Conservation (phyloP, 1,139 yeast genomes). For the Hemisphaericaspora xylofermentans region DNA sequence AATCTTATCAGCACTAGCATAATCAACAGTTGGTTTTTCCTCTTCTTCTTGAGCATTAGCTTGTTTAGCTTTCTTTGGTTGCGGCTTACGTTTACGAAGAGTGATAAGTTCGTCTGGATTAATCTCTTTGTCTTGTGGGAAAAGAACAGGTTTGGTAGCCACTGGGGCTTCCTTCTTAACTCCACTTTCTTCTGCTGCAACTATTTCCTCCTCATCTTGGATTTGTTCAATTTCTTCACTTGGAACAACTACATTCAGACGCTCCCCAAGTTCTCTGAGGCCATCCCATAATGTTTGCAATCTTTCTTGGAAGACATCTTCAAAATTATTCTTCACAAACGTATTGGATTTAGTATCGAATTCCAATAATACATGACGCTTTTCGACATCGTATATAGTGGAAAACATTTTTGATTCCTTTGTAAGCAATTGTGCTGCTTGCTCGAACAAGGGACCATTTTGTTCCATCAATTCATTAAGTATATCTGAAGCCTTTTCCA, state of each 20-base stretch:
- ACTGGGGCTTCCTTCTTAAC: conserved; percentile 1
- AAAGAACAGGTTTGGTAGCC: conserved; percentile 6
- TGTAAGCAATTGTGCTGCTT: conserved; percentile 13
- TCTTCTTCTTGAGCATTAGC: conserved; percentile 14
- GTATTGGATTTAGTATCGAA: conserved; percentile 16
- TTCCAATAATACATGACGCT: conserved; percentile 19
- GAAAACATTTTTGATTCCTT: conserved; percentile 17
- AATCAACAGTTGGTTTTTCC: conserved; percentile 38
- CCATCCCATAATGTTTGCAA: conserved; percentile 18
- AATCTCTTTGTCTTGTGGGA: conserved; percentile 15
- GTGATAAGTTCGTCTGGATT: conserved; percentile 57
- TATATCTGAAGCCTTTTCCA: neutral
- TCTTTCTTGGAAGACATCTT: conserved; percentile 18
- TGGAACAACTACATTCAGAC: conserved; percentile 5
- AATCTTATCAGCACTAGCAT: conserved; percentile 49
- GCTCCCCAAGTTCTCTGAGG: conserved; percentile 18
- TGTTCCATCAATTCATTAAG: conserved; percentile 1
- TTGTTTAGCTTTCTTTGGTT: conserved; percentile 13
- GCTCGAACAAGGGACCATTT: conserved; percentile 3
- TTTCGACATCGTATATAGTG: conserved; percentile 8
- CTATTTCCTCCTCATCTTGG: conserved; percentile 13
- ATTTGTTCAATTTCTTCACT: conserved; percentile 17
- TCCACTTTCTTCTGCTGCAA: too few relatives aligned
- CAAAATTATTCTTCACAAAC: conserved; percentile 21
- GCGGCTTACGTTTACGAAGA: conserved; percentile 34